Base-by-base conservation (phyloP, 2,329 filamentous ascomycete genomes). In the Rutstroemia sp. region DNA sequence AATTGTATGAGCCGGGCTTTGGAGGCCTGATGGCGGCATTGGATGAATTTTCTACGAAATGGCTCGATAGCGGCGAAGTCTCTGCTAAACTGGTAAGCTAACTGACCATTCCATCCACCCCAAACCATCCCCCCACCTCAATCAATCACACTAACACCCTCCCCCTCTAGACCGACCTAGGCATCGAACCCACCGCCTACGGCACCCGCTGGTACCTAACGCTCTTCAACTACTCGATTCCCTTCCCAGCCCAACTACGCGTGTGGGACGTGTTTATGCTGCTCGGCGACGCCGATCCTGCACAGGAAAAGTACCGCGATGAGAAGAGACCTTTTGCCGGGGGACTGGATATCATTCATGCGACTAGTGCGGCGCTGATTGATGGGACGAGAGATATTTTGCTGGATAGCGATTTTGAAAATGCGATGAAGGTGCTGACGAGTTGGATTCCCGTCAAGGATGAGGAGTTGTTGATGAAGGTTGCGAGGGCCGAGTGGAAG, bases 241-340 rank as follows among this genome's bases (percentile, higher is more conserved):
- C 94, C 0, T 99, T 97, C 66, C 81, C 89, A 0, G 92, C 92
- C 3, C 94, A 97, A 71, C 83, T 99, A 38, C 87, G 94, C 49
- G 88, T 99, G 16, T 99, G 94, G 94, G 94, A 99, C 68, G 88
- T 96, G 1, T 97, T 97, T 73, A 90, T 99, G 81, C 82, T 99
- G 14, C 81, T 97, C 12, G 94, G 92, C 48, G 89, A 92, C 64
- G 78, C 80, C 9, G 76, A 83, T n/a, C 75, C 78, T 16, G 57
- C 60, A 2, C 36, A 62, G 27, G 27, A 30, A 9, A 30, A 12
- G 14, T 21, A 62, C 2, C 56, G 64, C 21, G 66, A 62, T 19
- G 65, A 66, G 52, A 66, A 71, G 48, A 68, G 67, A 54, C 69
- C 71, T 47, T 79, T 83, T 64, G 75, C 80, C 64, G 79, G 82